Evolutionary conservation across 345 rosid genomes (phyloP), one percentile per base, ranked within the genome.

Genomic region (Corchorus capsularis): DNA sequence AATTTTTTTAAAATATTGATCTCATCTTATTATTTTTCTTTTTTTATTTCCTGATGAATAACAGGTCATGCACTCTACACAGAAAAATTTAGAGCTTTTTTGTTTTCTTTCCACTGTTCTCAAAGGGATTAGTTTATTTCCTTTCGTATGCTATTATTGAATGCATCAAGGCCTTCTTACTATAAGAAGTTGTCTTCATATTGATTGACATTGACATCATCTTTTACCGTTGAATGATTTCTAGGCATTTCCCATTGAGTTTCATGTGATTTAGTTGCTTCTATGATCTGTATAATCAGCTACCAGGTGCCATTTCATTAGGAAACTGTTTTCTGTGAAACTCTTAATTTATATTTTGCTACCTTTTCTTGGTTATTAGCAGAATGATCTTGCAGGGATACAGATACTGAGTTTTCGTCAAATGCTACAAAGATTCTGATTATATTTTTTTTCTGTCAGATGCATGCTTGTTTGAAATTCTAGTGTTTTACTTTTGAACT

Each of bases 321-420:
- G 47, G 16, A 35, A 70, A 70, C 49, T n/a, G 62, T 70, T 70
- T 32, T 53, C 5, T 70, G 61, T 53, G 49, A 70, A 34, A 19
- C 13, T 19, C 35, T 70, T 34, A n/a, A 35, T 53, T 69, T 17
- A 35, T 16, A 20, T 50, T 68, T 41, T 60, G 63, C 39, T 20
- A 14, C 43, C 43, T 53, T n/a, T 32, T 20, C 45, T 69, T 69
- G 27, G 47, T 70, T 70, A 53, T 35, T 17, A 69, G 34, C 43
- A 15, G 15, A 49, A 49, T 52, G 16, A 39, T 2, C 72, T 53
- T 69, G 32, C 41, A 52, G 35, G 60, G 45, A n/a, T 69, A 69
- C 46, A 34, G 32, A 3, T 67, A 47, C 27, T 69, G 4, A 13
- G 11, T 34, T 27, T 69, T 13, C 45, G 35, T 62, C 43, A 34